Evolutionary conservation across 805 yeast genomes (phyloP).

Genomic region (Zygoascus bituminiphila): DNA sequence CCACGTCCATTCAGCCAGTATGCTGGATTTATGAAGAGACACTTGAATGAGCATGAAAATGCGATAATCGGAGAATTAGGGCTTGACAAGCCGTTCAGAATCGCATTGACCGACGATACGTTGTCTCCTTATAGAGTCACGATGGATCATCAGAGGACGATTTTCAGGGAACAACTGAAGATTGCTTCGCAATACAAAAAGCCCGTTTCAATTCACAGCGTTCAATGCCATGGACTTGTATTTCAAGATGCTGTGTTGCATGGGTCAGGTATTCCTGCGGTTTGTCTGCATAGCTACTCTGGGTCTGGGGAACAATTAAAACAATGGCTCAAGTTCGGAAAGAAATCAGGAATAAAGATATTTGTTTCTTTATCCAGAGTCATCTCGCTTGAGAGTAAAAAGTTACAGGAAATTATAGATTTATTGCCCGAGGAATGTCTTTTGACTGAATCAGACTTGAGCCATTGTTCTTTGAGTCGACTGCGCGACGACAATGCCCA

Average conservation of each 20-base stretch:
- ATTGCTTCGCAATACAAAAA: constrained; percentile 43
- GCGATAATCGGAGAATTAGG: constrained; percentile 86
- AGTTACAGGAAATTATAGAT: constrained; percentile 20
- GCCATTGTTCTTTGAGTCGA: background rate
- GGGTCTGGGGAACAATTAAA: constrained; percentile 60
- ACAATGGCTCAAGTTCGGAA: constrained; percentile 17
- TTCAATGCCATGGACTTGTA: constrained; percentile 62
- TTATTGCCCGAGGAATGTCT: constrained; percentile 32
- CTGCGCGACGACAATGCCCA: background rate
- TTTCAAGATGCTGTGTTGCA: constrained; percentile 35
- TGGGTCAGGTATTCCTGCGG: constrained; percentile 22
- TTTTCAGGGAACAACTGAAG: constrained; percentile 44
- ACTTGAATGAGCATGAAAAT: constrained; percentile 26
- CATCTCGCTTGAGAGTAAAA: constrained; percentile 34
- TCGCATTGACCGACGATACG: constrained; percentile 42
- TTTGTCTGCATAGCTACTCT: constrained; percentile 77
- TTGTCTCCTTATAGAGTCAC: constrained; percentile 45
- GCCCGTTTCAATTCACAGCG: constrained; percentile 77
- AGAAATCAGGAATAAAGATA: constrained; percentile 21
- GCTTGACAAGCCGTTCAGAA: constrained; percentile 63
- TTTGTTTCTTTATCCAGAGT: constrained; percentile 48
- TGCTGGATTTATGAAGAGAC: constrained; percentile 28
- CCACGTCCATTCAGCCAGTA: constrained; percentile 43
- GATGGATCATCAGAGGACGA: constrained; percentile 54
- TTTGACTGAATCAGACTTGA: constrained; percentile 48